phyloP scores from a whole-genome alignment of 345 rosid genomes.

The Hirschfeldia incana region DNA sequence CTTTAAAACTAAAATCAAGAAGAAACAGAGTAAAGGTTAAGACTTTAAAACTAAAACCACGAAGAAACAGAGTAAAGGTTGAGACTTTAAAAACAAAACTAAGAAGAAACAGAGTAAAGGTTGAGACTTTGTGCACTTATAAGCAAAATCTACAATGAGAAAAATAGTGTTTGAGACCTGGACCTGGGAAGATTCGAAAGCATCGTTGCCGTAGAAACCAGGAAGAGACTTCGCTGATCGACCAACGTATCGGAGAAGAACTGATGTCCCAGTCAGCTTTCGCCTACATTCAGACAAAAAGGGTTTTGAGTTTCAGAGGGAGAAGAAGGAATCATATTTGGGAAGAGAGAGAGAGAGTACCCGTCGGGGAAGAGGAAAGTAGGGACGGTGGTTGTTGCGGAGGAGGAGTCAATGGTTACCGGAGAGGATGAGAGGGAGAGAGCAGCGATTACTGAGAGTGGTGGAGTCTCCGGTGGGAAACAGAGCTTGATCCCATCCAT shows the following conservation, averaged over 20 bases:
- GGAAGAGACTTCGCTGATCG: conserved; percentile 44
- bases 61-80: background rate
- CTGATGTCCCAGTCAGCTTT: conserved; percentile 54
- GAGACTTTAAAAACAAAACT: background rate
- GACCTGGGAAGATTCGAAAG: conserved; percentile 64
- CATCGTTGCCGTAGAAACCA: conserved; percentile 52
- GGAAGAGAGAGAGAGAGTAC: conserved; percentile 37
- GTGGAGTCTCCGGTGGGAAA: conserved; percentile 59
- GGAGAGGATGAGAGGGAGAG: conserved; percentile 51
- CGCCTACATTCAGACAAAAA: conserved; percentile 38
- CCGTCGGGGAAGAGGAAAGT: conserved; percentile 59
- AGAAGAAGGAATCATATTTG: background rate
- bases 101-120: background rate
- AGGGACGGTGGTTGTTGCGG: conserved; percentile 41
- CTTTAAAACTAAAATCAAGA: background rate
- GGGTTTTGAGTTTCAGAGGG: background rate
- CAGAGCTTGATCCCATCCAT: conserved; percentile 54
- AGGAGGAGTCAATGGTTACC: conserved; percentile 34
- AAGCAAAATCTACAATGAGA: background rate
- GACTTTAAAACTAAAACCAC: conserved; percentile 32
- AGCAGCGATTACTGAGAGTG: conserved; percentile 63
- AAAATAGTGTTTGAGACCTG: background rate
- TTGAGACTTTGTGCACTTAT: background rate
- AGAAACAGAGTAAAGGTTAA: background rate
- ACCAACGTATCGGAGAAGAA: conserved; percentile 66